phyloP scores from a whole-genome alignment of 2,329 filamentous ascomycete genomes.

The Aspergillus intermedius region DNA sequence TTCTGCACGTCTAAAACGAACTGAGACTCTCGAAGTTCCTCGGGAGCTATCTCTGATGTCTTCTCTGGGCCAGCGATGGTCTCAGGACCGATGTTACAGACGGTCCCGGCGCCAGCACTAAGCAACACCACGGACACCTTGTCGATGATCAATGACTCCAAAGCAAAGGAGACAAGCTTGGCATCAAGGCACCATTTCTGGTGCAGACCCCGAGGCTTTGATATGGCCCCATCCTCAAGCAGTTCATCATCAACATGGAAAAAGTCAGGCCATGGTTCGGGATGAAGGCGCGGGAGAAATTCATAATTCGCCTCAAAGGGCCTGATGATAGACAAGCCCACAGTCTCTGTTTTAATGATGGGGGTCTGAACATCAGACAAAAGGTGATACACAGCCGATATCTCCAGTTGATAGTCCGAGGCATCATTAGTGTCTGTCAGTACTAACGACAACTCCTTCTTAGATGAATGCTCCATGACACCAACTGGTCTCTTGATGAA shows the following conservation, averaged over 20 bases:
- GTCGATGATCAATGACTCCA: conserved; percentile 55
- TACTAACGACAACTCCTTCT: conserved; percentile 35
- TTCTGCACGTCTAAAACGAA: conserved; percentile 75
- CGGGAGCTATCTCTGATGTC: conserved; percentile 49
- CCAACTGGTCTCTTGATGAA: conserved; percentile 30
- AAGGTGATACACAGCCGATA: conserved; percentile 72
- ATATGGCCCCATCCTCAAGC: conserved; percentile 18
- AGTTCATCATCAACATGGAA: conserved; percentile 56
- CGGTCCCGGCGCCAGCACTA: conserved; percentile 55
- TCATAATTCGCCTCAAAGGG: conserved; percentile 93
- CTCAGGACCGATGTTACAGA: conserved; percentile 45
- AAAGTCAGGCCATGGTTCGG: conserved; percentile 77
- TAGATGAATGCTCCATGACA: conserved; percentile 26
- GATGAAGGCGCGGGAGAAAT: conserved; percentile 70
- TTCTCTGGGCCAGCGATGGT: conserved; percentile 22
- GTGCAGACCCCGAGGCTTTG: conserved; percentile 55
- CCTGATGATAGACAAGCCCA: conserved; percentile 66
- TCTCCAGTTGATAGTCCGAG: conserved; percentile 60
- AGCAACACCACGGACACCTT: conserved; percentile 59
- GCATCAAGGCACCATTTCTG: conserved; percentile 78
- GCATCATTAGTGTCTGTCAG: conserved; percentile 47
- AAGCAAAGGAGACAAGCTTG: conserved; percentile 66
- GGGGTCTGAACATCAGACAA: conserved; percentile 72
- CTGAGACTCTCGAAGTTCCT: conserved; percentile 62
- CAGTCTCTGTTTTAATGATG: conserved; percentile 64